A percentile compares a stretch with the other conserved stretches of the same genome.
These are phyloP conservation scores for Fraxinus pennsylvanica DNA, from an alignment of 257 asterid genomes.

Conservation along the genomic window DNA sequence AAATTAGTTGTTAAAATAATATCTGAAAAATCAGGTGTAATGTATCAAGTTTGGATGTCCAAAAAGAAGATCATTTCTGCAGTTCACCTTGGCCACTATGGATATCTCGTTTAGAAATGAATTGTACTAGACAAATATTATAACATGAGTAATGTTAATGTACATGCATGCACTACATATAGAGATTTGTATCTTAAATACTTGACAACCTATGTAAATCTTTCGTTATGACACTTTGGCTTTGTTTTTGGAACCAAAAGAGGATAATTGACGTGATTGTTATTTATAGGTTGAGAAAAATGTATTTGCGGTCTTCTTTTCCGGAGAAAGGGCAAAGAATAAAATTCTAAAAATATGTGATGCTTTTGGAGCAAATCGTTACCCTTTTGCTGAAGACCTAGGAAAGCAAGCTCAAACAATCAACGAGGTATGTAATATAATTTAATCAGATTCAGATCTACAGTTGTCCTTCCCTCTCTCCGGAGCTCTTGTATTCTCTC, in stretches of 20 bases:
- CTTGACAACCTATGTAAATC: background rate
- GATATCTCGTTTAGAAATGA: background rate
- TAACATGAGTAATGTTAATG: background rate
- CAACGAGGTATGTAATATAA: slow-evolving; percentile 53
- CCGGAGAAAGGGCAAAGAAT: slow-evolving; percentile 92
- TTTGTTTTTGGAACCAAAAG: slow-evolving; percentile 7
- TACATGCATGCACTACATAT: background rate
- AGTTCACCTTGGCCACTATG: background rate
- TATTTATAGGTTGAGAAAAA: slow-evolving; percentile 80
- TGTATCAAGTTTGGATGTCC: background rate
- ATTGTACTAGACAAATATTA: background rate
- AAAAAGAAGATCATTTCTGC: background rate
- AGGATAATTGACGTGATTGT: slow-evolving; percentile 25
- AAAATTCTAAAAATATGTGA: slow-evolving; percentile 94
- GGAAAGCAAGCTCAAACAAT: slow-evolving; percentile 77
- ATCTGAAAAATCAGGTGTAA: background rate
- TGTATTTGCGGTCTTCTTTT: slow-evolving; percentile 83
- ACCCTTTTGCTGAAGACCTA: slow-evolving; percentile 73
- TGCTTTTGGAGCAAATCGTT: slow-evolving; percentile 99
- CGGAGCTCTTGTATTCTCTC: background rate
- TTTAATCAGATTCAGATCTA: background rate
- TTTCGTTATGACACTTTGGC: background rate
- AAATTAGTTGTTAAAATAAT: background rate
- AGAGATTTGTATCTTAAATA: background rate
- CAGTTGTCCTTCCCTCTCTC: background rate